These are phyloP conservation scores for Daldinia concentrica DNA, from an alignment of 495 filamentous ascomycete genomes.

Conservation along the genomic window DNA sequence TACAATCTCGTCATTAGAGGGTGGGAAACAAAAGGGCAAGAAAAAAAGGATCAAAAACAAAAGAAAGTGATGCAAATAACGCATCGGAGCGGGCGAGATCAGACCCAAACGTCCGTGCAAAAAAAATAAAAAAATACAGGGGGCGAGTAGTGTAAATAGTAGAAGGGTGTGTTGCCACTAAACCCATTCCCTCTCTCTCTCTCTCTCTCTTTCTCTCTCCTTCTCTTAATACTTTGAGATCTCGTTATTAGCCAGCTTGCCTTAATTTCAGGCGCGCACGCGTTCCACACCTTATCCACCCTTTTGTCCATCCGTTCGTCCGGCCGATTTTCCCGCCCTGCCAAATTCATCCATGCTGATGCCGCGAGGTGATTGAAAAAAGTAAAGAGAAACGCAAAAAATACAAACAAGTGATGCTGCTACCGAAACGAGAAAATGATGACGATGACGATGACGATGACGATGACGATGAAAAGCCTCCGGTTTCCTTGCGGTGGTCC, in stretches of 20 bases:
- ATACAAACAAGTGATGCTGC: neutral
- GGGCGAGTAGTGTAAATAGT: neutral
- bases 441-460: neutral
- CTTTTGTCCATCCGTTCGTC: slow-evolving; percentile 38
- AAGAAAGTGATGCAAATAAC: slow-evolving; percentile 14
- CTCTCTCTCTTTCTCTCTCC: neutral
- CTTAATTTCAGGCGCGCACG: slow-evolving; percentile 7
- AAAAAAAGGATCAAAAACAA: neutral
- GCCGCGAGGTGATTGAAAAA: slow-evolving; percentile 7
- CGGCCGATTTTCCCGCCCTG: slow-evolving; percentile 35
- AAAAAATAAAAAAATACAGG: too few relatives aligned
- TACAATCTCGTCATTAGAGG: slow-evolving; percentile 20
- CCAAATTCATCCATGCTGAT: slow-evolving; percentile 36
- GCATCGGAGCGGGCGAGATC: slow-evolving; percentile 22
- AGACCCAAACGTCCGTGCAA: slow-evolving; percentile 13
- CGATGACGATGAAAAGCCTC: slow-evolving; percentile 20
- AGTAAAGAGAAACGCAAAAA: neutral
- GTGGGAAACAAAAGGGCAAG: neutral
- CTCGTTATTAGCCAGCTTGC: slow-evolving; percentile 33
- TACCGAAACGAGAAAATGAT: neutral
- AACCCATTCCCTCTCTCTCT: neutral
- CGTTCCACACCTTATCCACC: slow-evolving; percentile 23
- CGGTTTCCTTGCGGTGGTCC: slow-evolving; percentile 35
- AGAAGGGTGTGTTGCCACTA: neutral
- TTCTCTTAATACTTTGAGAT: slow-evolving; percentile 14